Evolutionary conservation across 805 yeast genomes (phyloP).

Genomic region (Martiniozyma abietophila): DNA sequence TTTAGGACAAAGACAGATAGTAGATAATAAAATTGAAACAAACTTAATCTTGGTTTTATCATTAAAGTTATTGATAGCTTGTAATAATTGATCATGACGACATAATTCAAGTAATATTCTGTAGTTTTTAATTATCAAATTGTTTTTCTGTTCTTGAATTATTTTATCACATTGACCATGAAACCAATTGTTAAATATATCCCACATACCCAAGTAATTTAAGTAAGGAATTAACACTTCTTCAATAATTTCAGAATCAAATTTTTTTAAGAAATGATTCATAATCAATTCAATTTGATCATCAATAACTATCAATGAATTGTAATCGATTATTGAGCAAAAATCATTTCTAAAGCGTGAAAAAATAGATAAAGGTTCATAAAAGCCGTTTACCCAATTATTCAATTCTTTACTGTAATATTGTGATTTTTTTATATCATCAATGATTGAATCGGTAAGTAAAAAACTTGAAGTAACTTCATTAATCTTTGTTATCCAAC

Average conservation of each 20-base stretch:
- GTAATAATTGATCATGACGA: slow-evolving; percentile 17
- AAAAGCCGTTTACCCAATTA: slow-evolving; percentile 18
- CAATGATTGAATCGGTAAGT: slow-evolving; percentile 3
- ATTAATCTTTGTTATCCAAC: slow-evolving; percentile 16
- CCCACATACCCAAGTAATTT: slow-evolving; percentile 12
- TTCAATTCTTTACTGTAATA: slow-evolving; percentile 8
- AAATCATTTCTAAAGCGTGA: slow-evolving; percentile 9
- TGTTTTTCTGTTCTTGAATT: slow-evolving; percentile 3
- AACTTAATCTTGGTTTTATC: slow-evolving; percentile 8
- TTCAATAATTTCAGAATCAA: slow-evolving; percentile 8
- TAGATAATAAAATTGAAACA: slow-evolving; percentile 15
- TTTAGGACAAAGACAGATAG: slow-evolving; percentile 19
- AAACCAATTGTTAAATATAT: slow-evolving; percentile 17
- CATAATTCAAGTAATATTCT: slow-evolving; percentile 13
- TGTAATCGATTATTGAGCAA: slow-evolving; percentile 16
- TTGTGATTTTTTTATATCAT: neutral
- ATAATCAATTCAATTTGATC: slow-evolving; percentile 18
- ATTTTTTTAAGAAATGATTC: slow-evolving; percentile 5
- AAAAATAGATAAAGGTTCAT: slow-evolving; percentile 16
- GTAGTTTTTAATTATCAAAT: slow-evolving; percentile 9
- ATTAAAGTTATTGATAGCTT: slow-evolving; percentile 3
- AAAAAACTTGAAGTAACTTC: slow-evolving; percentile 9
- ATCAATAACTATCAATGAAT: slow-evolving; percentile 7
- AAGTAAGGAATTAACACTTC: slow-evolving; percentile 17
- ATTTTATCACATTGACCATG: slow-evolving; percentile 11